phyloP scores from a whole-genome alignment of 441 rosid genomes.

The Populus tomentosa region DNA sequence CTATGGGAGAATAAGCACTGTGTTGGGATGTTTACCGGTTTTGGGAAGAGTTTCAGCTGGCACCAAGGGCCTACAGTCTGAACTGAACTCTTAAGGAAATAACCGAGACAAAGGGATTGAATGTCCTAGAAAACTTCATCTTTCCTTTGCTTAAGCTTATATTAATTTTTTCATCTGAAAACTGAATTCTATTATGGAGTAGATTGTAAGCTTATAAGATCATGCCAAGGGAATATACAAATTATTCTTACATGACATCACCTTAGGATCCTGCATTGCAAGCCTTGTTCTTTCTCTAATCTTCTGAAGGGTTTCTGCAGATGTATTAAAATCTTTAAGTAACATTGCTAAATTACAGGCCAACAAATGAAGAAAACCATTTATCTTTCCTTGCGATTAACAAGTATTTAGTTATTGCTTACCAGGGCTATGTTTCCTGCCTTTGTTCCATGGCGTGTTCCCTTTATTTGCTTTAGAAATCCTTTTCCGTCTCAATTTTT shows the following conservation, averaged over 20 bases:
- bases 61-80: neutral
- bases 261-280: slow-evolving; percentile 99
- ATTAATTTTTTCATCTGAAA: neutral
- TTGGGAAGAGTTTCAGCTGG: neutral
- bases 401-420: slow-evolving; percentile 3
- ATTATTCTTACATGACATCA: slow-evolving; percentile 94
- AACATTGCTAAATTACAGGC: neutral
- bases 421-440: slow-evolving; percentile 97
- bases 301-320: slow-evolving; percentile 72
- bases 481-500: slow-evolving; percentile 68
- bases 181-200: too few relatives aligned
- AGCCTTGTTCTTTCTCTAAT: slow-evolving; percentile 85
- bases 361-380: slow-evolving; percentile 6
- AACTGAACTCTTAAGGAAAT: neutral
- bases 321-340: neutral
- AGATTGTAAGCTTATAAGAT: slow-evolving; percentile 9
- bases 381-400: too few relatives aligned
- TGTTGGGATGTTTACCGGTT: neutral
- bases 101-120: neutral
- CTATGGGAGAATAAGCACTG: neutral
- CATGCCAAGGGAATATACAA: slow-evolving; percentile 24
- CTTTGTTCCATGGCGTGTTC: slow-evolving; percentile 96
- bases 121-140: neutral
- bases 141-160: neutral
- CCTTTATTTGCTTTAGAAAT: slow-evolving; percentile 95